Percentiles rank a stretch among this genome's conserved stretches.
These are phyloP conservation scores for Tremella fuciformis DNA, from an alignment of 768 basidiomycete species.

Conservation along the genomic window DNA sequence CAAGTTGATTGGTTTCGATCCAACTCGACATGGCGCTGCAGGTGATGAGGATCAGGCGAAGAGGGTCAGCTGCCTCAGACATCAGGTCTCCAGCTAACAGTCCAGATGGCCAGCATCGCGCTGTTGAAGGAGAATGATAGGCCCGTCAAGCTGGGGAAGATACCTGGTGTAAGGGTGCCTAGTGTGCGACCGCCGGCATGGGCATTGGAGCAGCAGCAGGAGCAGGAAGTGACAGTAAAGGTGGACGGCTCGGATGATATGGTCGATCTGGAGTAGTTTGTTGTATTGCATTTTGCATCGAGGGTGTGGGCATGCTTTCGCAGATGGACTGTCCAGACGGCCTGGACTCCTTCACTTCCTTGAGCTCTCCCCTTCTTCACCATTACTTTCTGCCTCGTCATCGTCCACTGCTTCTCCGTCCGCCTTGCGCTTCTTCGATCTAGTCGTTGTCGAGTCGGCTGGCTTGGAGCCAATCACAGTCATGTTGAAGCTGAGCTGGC, in stretches of 20 bases:
- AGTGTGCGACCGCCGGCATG: not conserved
- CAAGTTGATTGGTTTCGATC: constrained; percentile 47
- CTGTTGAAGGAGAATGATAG: constrained; percentile 3
- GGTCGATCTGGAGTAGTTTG: no score
- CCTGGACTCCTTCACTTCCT: not conserved
- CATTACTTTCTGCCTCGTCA: not conserved
- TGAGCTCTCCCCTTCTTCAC: not conserved
- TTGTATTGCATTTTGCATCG: no score
- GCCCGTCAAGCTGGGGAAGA: constrained; percentile 8
- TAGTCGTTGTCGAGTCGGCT: not conserved
- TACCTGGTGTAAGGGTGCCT: not conserved
- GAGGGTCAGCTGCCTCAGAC: not conserved
- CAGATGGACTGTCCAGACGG: no score
- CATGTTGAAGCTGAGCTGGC: constrained; percentile 14
- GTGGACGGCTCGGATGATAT: not conserved
- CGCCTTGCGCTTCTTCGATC: not conserved
- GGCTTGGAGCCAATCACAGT: constrained; percentile 1
- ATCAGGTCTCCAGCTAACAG: not conserved
- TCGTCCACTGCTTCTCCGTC: no score
- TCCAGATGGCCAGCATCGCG: constrained; percentile 4
- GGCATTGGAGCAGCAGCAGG: not conserved
- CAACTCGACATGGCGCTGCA: constrained; percentile 18
- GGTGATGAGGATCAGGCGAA: constrained; percentile 4
- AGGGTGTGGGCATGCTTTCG: no score
- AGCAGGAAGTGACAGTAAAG: not conserved